A percentile compares a stretch with the other conserved stretches of the same genome.
Conservation (phyloP, 2,329 filamentous ascomycete species). For the Neophaeococcomyces mojaviensis region DNA sequence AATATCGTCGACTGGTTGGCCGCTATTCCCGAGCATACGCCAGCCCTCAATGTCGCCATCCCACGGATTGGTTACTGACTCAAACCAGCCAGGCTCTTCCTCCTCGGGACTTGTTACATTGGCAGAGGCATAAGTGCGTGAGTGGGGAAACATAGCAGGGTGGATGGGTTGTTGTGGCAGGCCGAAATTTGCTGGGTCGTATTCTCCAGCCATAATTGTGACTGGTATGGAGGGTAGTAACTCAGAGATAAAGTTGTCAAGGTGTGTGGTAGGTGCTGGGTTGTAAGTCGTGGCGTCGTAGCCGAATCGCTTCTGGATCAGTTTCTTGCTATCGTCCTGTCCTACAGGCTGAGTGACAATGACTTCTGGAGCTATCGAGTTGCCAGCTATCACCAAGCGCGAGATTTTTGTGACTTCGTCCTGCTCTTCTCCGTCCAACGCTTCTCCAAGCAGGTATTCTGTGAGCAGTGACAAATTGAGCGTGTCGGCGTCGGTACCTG, state of each 20-base stretch:
- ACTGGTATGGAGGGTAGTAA: slow-evolving; percentile 80
- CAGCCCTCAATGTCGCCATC: slow-evolving; percentile 86
- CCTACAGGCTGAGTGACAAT: slow-evolving; percentile 25
- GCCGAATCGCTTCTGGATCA: slow-evolving; percentile 71
- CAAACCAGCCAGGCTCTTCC: slow-evolving; percentile 64
- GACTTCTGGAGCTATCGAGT: slow-evolving; percentile 47
- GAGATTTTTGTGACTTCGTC: slow-evolving; percentile 60
- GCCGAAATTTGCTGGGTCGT: slow-evolving; percentile 81
- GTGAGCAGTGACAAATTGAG: slow-evolving; percentile 69
- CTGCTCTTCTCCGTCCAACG: slow-evolving; percentile 55
- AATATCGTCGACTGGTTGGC: slow-evolving; percentile 89
- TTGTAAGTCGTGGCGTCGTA: slow-evolving; percentile 90
- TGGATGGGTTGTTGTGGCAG: slow-evolving; percentile 92
- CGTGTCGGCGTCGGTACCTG: slow-evolving; percentile 65
- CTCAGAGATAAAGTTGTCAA: slow-evolving; percentile 74
- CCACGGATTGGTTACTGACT: slow-evolving; percentile 88
- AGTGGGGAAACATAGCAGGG: slow-evolving; percentile 75
- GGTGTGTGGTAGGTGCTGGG: slow-evolving; percentile 68
- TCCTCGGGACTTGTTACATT: slow-evolving; percentile 32
- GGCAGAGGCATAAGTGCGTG: slow-evolving; percentile 57
- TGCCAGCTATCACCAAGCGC: slow-evolving; percentile 82
- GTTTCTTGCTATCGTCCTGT: slow-evolving; percentile 42
- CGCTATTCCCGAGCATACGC: slow-evolving; percentile 76
- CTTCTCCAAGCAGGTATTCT: slow-evolving; percentile 83
- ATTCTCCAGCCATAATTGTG: slow-evolving; percentile 75